Percentiles rank a stretch among this genome's conserved stretches.
Evolutionary conservation across 2,329 filamentous ascomycete genomes (phyloP).

Genomic region (Chaetomiaceae sp.): DNA sequence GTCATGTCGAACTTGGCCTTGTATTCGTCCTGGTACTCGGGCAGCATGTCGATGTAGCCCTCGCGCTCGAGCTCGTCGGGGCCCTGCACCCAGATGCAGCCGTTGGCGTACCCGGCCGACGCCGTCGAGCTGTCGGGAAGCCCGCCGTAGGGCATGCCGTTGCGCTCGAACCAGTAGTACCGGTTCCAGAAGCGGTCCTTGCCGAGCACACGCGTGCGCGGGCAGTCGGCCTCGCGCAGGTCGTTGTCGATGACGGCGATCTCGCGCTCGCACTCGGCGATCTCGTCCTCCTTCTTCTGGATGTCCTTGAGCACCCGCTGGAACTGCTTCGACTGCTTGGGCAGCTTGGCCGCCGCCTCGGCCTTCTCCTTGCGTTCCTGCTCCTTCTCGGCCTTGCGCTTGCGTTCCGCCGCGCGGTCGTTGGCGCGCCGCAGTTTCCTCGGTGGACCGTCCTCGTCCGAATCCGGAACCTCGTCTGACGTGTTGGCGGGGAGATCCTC

Average conservation of each 20-base stretch:
- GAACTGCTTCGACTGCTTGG: slow-evolving; percentile 82
- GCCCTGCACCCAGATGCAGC: slow-evolving; percentile 92
- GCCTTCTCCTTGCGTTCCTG: slow-evolving; percentile 63
- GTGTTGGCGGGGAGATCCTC: slow-evolving; percentile 59
- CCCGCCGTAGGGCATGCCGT: slow-evolving; percentile 93
- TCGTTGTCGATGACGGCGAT: slow-evolving; percentile 86
- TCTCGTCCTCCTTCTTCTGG: slow-evolving; percentile 74
- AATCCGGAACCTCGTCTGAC: slow-evolving; percentile 60
- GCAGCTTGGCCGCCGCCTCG: slow-evolving; percentile 58
- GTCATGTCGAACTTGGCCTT: slow-evolving; percentile 73
- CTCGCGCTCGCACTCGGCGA: slow-evolving; percentile 78
- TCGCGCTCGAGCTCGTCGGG: slow-evolving; percentile 82
- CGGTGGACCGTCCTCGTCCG: slow-evolving; percentile 60
- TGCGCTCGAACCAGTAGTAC: slow-evolving; percentile 99
- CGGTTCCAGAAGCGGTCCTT: slow-evolving; percentile 97
- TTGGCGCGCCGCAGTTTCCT: slow-evolving; percentile 49
- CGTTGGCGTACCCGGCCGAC: slow-evolving; percentile 84
- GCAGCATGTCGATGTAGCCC: slow-evolving; percentile 75
- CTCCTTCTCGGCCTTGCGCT: slow-evolving; percentile 69
- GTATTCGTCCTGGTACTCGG: slow-evolving; percentile 71
- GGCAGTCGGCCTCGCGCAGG: slow-evolving; percentile 87
- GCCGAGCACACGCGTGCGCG: slow-evolving; percentile 80
- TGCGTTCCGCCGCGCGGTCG: slow-evolving; percentile 68
- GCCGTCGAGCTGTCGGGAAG: slow-evolving; percentile 85
- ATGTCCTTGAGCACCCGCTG: slow-evolving; percentile 84